A percentile compares a stretch with the other conserved stretches of the same genome.
These are phyloP conservation scores for Salvia rosmarinus DNA, from an alignment of 257 asterid species.

Conservation along the genomic window DNA sequence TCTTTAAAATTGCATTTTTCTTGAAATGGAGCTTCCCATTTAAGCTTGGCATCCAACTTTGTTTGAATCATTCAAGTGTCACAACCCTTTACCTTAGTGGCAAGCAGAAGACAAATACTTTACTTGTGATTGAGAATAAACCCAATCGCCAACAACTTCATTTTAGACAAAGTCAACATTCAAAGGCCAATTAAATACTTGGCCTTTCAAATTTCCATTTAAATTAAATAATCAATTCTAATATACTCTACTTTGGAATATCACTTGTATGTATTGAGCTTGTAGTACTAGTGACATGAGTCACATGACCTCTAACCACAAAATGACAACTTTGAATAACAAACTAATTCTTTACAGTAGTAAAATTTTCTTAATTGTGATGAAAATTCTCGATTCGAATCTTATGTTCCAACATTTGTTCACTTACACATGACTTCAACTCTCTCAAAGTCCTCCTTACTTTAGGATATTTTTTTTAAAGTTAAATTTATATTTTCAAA, in stretches of 20 bases:
- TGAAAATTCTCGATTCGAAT: too few relatives aligned
- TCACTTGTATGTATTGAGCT: background rate
- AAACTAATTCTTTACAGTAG: too few relatives aligned
- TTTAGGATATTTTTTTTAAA: too few relatives aligned
- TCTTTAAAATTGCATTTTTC: too few relatives aligned
- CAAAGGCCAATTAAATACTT: conserved; percentile 20
- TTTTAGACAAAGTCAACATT: conserved; percentile 40
- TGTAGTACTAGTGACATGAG: background rate
- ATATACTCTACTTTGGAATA: background rate
- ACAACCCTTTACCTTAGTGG: conserved; percentile 42
- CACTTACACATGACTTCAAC: too few relatives aligned
- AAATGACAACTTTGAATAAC: too few relatives aligned
- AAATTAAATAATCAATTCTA: too few relatives aligned
- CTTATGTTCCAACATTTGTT: too few relatives aligned
- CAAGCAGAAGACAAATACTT: conserved; percentile 41
- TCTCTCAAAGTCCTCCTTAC: too few relatives aligned
- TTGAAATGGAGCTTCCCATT: conserved; percentile 45
- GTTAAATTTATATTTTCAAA: background rate
- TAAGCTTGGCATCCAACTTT: conserved; percentile 45
- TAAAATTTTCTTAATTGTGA: too few relatives aligned
- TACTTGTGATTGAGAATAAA: conserved; percentile 41
- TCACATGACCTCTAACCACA: background rate
- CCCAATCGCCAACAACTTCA: conserved; percentile 4
- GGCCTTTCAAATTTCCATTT: background rate
- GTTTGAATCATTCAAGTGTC: conserved; percentile 21